Percentiles rank a stretch among this genome's conserved stretches.
Conservation (phyloP, 2,329 filamentous ascomycete species). For the Alternaria solani region DNA sequence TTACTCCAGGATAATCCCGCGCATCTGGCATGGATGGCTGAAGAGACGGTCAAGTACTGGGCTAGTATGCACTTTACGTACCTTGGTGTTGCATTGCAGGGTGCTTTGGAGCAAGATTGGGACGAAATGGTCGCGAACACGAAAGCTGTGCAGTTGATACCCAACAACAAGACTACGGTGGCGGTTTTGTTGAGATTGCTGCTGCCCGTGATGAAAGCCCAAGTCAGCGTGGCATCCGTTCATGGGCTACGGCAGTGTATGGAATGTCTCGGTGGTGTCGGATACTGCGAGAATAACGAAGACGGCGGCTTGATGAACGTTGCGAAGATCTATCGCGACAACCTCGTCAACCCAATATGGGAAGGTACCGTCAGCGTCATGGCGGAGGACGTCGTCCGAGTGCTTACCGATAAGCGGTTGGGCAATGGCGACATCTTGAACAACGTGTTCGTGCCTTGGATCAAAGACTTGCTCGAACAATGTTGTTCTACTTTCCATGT, state of each 20-base stretch:
- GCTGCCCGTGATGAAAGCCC: constrained; percentile 37
- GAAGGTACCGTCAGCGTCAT: constrained; percentile 78
- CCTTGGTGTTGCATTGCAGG: constrained; percentile 64
- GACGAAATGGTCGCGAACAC: constrained; percentile 34
- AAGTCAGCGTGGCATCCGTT: constrained; percentile 46
- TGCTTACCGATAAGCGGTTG: constrained; percentile 49
- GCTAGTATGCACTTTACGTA: constrained; percentile 65
- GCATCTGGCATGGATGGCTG: constrained; percentile 67
- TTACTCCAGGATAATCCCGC: constrained; percentile 62
- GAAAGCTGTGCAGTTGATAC: constrained; percentile 31
- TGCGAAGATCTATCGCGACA: constrained; percentile 71
- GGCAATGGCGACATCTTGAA: constrained; percentile 33
- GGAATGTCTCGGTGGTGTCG: constrained; percentile 71
- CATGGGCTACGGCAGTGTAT: constrained; percentile 64
- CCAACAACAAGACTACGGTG: constrained; percentile 24
- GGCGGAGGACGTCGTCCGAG: constrained; percentile 61
- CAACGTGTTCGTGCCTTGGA: constrained; percentile 32
- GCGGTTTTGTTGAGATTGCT: constrained; percentile 32
- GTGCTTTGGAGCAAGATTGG: constrained; percentile 59
- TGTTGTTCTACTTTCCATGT: constrained; percentile 15
- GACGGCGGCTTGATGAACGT: constrained; percentile 68
- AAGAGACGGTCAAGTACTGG: constrained; percentile 64
- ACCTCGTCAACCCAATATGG: constrained; percentile 71
- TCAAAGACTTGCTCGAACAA: constrained; percentile 14
- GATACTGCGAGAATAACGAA: constrained; percentile 69